Conservation (phyloP, 192 early-diverging fungal genomes). For the Backusella australiensis region DNA sequence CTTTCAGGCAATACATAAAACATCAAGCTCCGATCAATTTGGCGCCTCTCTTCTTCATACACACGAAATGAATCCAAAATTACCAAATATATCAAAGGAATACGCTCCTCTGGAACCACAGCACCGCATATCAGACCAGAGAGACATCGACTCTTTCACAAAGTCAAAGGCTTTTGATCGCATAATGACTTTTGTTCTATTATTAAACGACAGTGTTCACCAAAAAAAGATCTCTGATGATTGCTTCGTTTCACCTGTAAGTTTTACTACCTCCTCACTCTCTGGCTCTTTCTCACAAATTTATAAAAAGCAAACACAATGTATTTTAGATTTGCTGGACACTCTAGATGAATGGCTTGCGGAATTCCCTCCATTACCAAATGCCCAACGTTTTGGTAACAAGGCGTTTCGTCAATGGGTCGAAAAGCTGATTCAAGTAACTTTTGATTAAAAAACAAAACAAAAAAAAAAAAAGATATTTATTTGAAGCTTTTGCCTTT, state of each 20-base stretch:
- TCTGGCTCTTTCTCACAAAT: not conserved
- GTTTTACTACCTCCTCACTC: not conserved
- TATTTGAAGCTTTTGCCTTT: not conserved
- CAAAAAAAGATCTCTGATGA: slow-evolving; percentile 59
- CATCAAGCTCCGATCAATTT: too few relatives aligned
- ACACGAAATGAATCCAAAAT: not conserved
- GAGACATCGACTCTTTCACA: slow-evolving; percentile 58
- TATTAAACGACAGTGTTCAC: slow-evolving; percentile 68
- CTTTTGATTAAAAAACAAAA: not conserved
- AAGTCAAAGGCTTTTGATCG: slow-evolving; percentile 64
- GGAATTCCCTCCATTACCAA: slow-evolving; percentile 71
- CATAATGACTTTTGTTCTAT: slow-evolving; percentile 69
- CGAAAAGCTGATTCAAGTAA: slow-evolving; percentile 51
- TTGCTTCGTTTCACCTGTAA: slow-evolving; percentile 56
- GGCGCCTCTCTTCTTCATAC: not conserved
- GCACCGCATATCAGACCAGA: slow-evolving; percentile 57
- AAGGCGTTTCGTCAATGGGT: slow-evolving; percentile 83
- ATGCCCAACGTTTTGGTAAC: slow-evolving; percentile 89
- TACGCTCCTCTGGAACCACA: slow-evolving; percentile 46
- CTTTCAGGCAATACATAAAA: too few relatives aligned
- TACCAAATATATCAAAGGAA: slow-evolving; percentile 17
- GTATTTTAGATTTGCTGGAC: slow-evolving; percentile 62
- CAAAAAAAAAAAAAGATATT: not conserved
- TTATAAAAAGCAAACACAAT: slow-evolving; percentile 38
- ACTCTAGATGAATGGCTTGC: slow-evolving; percentile 67